phyloP scores from a whole-genome alignment of 2,329 filamentous ascomycete genomes.

The Lasiodiplodia hormozganensis region DNA sequence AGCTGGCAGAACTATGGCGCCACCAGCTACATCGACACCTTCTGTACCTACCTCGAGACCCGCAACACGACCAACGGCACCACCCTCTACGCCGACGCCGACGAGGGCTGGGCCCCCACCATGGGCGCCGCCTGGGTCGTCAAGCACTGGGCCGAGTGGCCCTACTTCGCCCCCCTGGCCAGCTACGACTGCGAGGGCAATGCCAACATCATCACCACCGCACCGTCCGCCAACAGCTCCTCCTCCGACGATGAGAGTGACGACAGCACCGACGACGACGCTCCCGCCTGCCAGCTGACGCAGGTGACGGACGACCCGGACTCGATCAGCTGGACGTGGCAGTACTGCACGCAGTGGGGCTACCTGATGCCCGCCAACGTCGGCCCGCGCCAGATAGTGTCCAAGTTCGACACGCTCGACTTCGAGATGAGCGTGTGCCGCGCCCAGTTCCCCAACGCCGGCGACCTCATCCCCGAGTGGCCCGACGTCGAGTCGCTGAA shows the following conservation, averaged over 20 bases:
- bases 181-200: not conserved
- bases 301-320: conserved; percentile 1
- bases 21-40: conserved; percentile 48
- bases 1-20: conserved; percentile 54
- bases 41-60: conserved; percentile 57
- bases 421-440: conserved; percentile 56
- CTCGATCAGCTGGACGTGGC: conserved; percentile 57
- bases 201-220: too few species aligned
- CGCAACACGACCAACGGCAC: conserved; percentile 45
- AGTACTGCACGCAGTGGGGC: conserved; percentile 62
- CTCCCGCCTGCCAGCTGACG: not conserved
- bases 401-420: conserved; percentile 54
- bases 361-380: conserved; percentile 58
- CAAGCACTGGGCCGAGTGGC: conserved; percentile 48
- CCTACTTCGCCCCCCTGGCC: conserved; percentile 35
- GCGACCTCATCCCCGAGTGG: conserved; percentile 47
- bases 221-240: not conserved
- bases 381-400: conserved; percentile 56
- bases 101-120: conserved; percentile 49
- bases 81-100: conserved; percentile 38
- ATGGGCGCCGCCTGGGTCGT: conserved; percentile 51
- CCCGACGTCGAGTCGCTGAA: conserved; percentile 52
- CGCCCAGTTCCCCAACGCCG: conserved; percentile 53
- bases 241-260: not conserved
- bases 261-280: too few species aligned